These are phyloP conservation scores for Sarocladiaceae sp. DNA, from an alignment of 2,329 filamentous ascomycete genomes.

Conservation along the genomic window DNA sequence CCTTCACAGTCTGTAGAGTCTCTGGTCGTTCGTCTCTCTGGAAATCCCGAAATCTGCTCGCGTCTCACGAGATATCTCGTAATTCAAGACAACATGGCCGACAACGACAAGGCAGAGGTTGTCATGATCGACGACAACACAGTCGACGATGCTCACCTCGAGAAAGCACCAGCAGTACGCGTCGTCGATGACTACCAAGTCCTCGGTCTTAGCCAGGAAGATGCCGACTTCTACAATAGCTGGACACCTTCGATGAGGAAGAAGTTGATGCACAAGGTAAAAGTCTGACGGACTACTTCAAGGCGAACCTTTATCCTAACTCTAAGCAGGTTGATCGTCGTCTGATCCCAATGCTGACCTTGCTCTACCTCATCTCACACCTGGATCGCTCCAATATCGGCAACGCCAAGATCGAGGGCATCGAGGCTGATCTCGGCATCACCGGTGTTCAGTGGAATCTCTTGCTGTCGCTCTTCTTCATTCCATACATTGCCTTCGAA, in stretches of 20 bases:
- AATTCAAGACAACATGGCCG: neutral
- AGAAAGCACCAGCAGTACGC: constrained; percentile 16
- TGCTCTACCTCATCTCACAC: constrained; percentile 7
- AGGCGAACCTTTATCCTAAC: neutral
- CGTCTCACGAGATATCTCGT: no score
- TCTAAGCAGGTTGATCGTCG: constrained; percentile 1
- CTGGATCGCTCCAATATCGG: constrained; percentile 7
- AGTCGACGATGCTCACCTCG: neutral
- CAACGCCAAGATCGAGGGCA: neutral
- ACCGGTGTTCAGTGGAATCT: neutral
- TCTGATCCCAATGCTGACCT: constrained; percentile 3
- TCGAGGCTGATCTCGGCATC: neutral
- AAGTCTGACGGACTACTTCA: neutral
- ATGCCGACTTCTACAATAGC: constrained; percentile 22
- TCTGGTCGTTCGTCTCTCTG: no score
- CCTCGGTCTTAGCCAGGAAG: constrained; percentile 21
- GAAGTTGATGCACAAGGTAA: constrained; percentile 10
- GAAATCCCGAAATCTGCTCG: no score
- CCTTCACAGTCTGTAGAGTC: no score
- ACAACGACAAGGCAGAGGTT: constrained; percentile 9
- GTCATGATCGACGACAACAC: constrained; percentile 9
- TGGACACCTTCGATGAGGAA: constrained; percentile 17
- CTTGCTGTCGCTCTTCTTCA: neutral
- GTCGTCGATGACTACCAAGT: constrained; percentile 23
- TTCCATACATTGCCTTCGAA: neutral